Evolutionary conservation across 441 rosid species (phyloP).

Genomic region (Lagerstroemia fauriei): DNA sequence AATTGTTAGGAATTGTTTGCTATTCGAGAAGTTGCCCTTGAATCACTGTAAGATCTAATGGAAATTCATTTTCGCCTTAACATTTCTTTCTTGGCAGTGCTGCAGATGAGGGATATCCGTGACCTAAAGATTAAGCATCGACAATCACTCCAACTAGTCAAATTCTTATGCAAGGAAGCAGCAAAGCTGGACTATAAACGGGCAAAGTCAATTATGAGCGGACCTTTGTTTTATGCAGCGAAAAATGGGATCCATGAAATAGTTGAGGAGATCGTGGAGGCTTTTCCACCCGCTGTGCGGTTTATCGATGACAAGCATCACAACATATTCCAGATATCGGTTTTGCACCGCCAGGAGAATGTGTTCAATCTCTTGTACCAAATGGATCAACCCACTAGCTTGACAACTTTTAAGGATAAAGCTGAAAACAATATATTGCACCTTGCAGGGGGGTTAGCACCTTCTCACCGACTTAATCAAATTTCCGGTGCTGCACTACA

Average conservation of each 20-base stretch:
- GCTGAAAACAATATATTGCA: too few species aligned
- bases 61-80: too few species aligned
- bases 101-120: background rate
- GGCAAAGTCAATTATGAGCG: slow-evolving; percentile 6
- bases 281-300: slow-evolving; percentile 18
- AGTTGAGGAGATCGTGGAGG: slow-evolving; percentile 5
- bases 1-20: too few species aligned
- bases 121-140: slow-evolving; percentile 22
- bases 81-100: slow-evolving; percentile 5
- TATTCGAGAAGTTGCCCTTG: too few species aligned
- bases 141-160: slow-evolving; percentile 17
- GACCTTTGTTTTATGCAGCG: slow-evolving; percentile 17
- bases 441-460: too few species aligned
- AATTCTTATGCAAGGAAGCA: slow-evolving; percentile 13
- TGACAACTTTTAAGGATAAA: too few species aligned
- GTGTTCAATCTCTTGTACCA: slow-evolving; percentile 25
- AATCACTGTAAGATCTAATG: too few species aligned
- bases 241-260: slow-evolving; percentile 19
- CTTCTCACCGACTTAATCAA: too few species aligned
- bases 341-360: slow-evolving; percentile 20
- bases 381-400: too few species aligned
- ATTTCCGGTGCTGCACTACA: background rate
- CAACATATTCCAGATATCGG: slow-evolving; percentile 21
- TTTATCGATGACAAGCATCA: background rate
- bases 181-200: background rate